A percentile compares a stretch with the other conserved stretches of the same genome.
These are phyloP conservation scores for Venustampulla echinocandica DNA, from an alignment of 495 filamentous ascomycete species.

Conservation along the genomic window DNA sequence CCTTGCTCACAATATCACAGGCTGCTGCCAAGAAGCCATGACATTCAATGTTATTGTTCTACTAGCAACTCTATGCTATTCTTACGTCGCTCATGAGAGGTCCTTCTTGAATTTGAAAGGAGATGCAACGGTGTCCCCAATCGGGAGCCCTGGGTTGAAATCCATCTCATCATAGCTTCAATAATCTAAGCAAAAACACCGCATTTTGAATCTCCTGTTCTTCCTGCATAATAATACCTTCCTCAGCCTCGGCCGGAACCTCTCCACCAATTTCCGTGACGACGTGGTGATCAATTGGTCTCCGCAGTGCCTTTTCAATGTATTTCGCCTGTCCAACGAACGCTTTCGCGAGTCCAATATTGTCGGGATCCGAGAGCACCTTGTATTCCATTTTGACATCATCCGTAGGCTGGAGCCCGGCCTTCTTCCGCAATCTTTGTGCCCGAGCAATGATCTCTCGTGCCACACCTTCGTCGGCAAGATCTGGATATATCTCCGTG, in stretches of 20 bases:
- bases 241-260: conserved; percentile 46
- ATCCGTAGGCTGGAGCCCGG: conserved; percentile 69
- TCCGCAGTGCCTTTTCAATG: conserved; percentile 72
- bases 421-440: conserved; percentile 74
- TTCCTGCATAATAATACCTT: conserved; percentile 68
- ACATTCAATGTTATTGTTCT: conserved; percentile 10
- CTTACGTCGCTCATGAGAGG: background rate
- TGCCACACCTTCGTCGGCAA: conserved; percentile 66
- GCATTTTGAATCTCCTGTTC: conserved; percentile 85
- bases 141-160: background rate
- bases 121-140: background rate
- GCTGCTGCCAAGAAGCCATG: conserved; percentile 37
- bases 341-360: conserved; percentile 61
- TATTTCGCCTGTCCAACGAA: conserved; percentile 58
- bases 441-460: conserved; percentile 79
- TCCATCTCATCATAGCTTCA: conserved; percentile 50
- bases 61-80: background rate
- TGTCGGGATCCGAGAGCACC: conserved; percentile 67
- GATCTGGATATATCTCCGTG: conserved; percentile 58
- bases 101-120: background rate
- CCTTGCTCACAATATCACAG: conserved; percentile 21
- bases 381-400: conserved; percentile 81
- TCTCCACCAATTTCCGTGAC: conserved; percentile 56
- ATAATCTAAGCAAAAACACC: conserved; percentile 71
- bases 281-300: conserved; percentile 68